phyloP scores from a whole-genome alignment of 768 basidiomycete genomes.

The Boletus reticulatus region DNA sequence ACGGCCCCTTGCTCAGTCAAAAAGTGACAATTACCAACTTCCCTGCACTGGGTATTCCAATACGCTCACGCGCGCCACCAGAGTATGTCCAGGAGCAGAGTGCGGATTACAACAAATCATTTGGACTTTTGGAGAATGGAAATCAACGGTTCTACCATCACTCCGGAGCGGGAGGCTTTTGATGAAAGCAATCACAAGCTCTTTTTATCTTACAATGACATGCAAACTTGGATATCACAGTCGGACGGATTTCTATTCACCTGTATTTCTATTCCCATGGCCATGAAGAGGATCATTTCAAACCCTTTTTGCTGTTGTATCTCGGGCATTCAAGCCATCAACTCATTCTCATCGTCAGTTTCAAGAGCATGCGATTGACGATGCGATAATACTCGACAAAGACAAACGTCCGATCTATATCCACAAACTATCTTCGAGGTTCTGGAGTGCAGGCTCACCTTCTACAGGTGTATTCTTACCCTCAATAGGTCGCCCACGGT shows the following conservation, averaged over 20 bases:
- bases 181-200: neutral
- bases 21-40: slow-evolving; percentile 39
- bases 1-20: slow-evolving; percentile 37
- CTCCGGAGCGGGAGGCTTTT: slow-evolving; percentile 1
- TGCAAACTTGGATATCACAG: neutral
- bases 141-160: slow-evolving; percentile 48
- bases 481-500: neutral
- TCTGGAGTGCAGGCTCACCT: neutral
- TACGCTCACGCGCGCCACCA: slow-evolving; percentile 50
- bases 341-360: slow-evolving; percentile 48
- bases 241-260: neutral
- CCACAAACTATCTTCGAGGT: slow-evolving; percentile 44
- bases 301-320: slow-evolving; percentile 49
- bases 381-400: slow-evolving; percentile 60
- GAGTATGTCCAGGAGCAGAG: slow-evolving; percentile 44
- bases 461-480: neutral
- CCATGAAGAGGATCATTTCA: slow-evolving; percentile 58
- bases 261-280: slow-evolving; percentile 16
- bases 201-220: too few species aligned
- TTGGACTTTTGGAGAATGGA: slow-evolving; percentile 54
- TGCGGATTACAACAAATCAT: slow-evolving; percentile 49
- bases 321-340: slow-evolving; percentile 56
- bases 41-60: slow-evolving; percentile 37
- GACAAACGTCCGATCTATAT: slow-evolving; percentile 47
- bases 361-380: slow-evolving; percentile 51